Base-by-base conservation (phyloP, 1,284 basidiomycete species). In the Grifola frondosa region DNA sequence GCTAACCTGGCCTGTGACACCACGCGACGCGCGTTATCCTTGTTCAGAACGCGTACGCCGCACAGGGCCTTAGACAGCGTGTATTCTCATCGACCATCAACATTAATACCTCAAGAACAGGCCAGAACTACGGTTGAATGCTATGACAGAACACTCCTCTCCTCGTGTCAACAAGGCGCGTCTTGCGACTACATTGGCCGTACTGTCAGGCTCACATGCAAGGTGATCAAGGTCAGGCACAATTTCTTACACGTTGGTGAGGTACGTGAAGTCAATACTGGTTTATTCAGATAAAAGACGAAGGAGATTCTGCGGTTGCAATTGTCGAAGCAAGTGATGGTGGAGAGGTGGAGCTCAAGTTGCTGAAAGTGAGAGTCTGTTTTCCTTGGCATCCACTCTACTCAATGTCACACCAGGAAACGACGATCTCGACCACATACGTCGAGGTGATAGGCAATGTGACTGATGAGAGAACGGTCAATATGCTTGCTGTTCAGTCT, bases 371-470 rank as follows among this genome's bases (percentile, higher is more conserved):
- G 24, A 26, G 48, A 20, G 6, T 25, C 31, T 42, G 13, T 19
- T 28, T 20, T 43, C 29, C 6, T 5, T n/a, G 8, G 16, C 20
- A 13, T 1, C 7, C 20, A 2, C 12, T 28, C 22, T 26, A 22
- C 8, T 39, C 21, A 15, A 28, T 33, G 25, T 19, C 15, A 9
- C 12, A 7, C 12, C 55, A 85, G 80, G 71, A 71, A 42, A 64
- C 71, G 30, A 62, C 70, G 28, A 64, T 84, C 35, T 63, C 65
- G 0, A 79, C 80, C 34, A 67, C 73, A 6, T 92, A 71, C 48
- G 70, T 89, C 33, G 91, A 95, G 64, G 68, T 94, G 40, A 76
- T 95, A 31, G 91, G 90, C 7, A 76, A 64, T 5, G 88, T 86
- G 7, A 48, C 72, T 23, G 75, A 83, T 44, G 70, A 78, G 26